Evolutionary conservation across 306 rosid genomes (phyloP).

Genomic region (Inga oerstediana): DNA sequence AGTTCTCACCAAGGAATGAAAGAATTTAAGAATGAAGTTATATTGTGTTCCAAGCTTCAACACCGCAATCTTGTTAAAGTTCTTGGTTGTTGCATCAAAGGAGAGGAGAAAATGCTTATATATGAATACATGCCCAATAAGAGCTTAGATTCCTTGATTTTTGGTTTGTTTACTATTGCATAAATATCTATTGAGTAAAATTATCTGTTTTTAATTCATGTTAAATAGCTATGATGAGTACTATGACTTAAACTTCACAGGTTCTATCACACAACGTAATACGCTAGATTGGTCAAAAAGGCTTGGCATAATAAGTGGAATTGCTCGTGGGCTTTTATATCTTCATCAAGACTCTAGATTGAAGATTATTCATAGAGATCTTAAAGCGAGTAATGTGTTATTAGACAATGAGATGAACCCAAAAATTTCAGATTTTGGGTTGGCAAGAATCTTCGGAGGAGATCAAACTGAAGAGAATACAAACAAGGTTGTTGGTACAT

Average conservation of each 20-base stretch:
- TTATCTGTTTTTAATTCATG: too few species aligned
- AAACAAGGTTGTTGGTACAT: not conserved
- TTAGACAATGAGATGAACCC: not conserved
- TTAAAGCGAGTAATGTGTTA: not conserved
- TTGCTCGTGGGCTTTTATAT: not conserved
- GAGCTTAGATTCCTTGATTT: not conserved
- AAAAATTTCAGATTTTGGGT: not conserved
- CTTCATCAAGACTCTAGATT: not conserved
- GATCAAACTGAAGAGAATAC: not conserved
- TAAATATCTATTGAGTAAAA: too few species aligned
- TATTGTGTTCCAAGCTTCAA: constrained; percentile 26
- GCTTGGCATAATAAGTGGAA: not conserved
- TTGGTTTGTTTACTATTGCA: not conserved
- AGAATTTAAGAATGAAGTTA: constrained; percentile 32
- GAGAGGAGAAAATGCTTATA: constrained; percentile 4
- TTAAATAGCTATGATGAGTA: not conserved
- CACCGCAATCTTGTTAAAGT: constrained; percentile 33
- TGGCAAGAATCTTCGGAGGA: not conserved
- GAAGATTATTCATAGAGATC: not conserved
- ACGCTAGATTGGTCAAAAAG: not conserved
- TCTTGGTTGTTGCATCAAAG: constrained; percentile 26
- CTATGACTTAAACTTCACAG: not conserved
- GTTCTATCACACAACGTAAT: not conserved
- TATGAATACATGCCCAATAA: not conserved
- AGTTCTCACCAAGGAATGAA: constrained; percentile 20